Base-by-base conservation (phyloP, 345 rosid species). In the Tarenaya hassleriana region DNA sequence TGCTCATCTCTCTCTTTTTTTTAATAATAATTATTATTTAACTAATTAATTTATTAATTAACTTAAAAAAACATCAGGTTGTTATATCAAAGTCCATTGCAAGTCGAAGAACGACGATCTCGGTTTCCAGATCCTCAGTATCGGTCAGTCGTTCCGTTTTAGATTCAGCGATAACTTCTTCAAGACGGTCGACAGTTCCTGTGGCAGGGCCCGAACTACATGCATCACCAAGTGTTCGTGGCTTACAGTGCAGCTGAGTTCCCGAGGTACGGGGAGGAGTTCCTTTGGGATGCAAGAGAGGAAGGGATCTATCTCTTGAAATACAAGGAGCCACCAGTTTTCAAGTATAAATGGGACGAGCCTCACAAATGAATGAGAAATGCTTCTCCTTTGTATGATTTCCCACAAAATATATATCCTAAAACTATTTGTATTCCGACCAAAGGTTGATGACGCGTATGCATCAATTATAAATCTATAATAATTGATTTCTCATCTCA, bases 141-240 rank as follows among this genome's bases (percentile, higher is more conserved):
- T 50, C 16, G 52, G 62, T 4, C 17, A 64, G 13, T 51, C 50
- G 2, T 56, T 50, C 3, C 41, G 42, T 10, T 64, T 56, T 27
- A 42, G 33, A 21, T 64, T 47, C n/a, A n/a, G 16, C 16, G 58
- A 64, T 34, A 64, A 49, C 5, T 0, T 50, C 16, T 49, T 16
- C 9, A n/a, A 0, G 35, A 42, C 56, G 16, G 1, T 56, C 42
- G 19, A 5, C 69, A 21, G 1, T 56, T 2, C 40, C 0, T 64
- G 58, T 56, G 50, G 14, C 69, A 64, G 42, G 63, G 69, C 24
- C 69, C 69, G n/a, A 24, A 56, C 49, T 56, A 12, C 13, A 64
- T 7, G 49, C 69, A 64, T 56, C 52, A 43, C 15, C 52, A 42
- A 50, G 27, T 16, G 10, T 64, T 56, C 42, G 62, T 50, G 44